Evolutionary conservation across 805 yeast genomes (phyloP).

Genomic region (Starmerella bacillaris): DNA sequence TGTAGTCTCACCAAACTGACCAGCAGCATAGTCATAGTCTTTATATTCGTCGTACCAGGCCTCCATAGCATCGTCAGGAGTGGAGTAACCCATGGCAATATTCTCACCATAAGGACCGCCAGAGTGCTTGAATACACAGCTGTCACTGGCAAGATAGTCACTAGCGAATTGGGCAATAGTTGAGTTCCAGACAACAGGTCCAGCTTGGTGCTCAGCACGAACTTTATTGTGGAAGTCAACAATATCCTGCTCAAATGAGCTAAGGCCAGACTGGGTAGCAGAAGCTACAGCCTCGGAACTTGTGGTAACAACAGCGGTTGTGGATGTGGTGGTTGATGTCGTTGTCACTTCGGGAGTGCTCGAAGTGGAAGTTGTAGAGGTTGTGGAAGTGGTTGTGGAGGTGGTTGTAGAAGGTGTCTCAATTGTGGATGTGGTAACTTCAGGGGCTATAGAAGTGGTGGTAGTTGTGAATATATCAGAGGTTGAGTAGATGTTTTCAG

Average conservation of each 20-base stretch:
- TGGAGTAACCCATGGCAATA: constrained; percentile 49
- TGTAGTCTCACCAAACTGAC: constrained; percentile 31
- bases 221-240: constrained; percentile 43
- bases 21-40: constrained; percentile 34
- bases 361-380: neutral
- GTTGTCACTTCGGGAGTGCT: neutral
- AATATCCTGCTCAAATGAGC: constrained; percentile 21
- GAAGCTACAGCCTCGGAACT: constrained; percentile 14
- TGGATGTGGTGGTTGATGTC: neutral
- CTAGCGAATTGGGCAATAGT: constrained; percentile 37
- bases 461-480: neutral
- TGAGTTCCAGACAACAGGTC: constrained; percentile 36
- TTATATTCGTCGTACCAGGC: constrained; percentile 60
- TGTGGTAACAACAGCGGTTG: neutral
- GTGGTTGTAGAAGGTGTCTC: neutral
- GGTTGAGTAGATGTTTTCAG: neutral
- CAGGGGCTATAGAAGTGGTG: too few relatives aligned
- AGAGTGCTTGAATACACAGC: constrained; percentile 45
- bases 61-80: constrained; percentile 35
- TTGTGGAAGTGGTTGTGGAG: constrained; percentile 1
- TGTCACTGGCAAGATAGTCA: constrained; percentile 29
- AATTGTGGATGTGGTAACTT: neutral
- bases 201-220: constrained; percentile 37
- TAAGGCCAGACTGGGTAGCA: constrained; percentile 4
- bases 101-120: constrained; percentile 56